Percentiles rank a stretch among this genome's conserved stretches.
Evolutionary conservation across 176 grass and related monocot genomes (phyloP).

Genomic region (Ensete ventricosum): DNA sequence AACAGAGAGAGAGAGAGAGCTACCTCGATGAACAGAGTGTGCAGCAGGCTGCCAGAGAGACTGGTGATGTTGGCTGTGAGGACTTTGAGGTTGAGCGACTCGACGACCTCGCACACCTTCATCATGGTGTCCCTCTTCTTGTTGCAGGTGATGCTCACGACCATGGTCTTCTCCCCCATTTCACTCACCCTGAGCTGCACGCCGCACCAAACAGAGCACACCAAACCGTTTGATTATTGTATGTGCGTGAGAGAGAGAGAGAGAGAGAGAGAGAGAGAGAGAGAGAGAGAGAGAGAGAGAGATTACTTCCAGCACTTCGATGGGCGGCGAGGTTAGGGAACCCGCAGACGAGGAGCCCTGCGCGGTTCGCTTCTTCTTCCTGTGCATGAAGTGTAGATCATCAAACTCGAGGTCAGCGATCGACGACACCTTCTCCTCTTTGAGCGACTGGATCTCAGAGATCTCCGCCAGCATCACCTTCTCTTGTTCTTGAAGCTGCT

Average conservation of each 20-base stretch:
- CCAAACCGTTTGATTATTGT: too few relatives aligned
- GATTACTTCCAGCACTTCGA: slow-evolving; percentile 14
- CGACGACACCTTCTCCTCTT: not conserved
- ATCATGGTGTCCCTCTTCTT: slow-evolving; percentile 19
- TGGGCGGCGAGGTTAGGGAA: not conserved
- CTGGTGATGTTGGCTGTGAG: slow-evolving; percentile 23
- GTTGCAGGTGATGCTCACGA: slow-evolving; percentile 21
- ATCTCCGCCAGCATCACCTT: slow-evolving; percentile 8
- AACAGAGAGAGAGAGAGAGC: not conserved
- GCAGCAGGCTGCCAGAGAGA: slow-evolving; percentile 5
- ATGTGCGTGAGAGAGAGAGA: not conserved
- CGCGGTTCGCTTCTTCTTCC: slow-evolving; percentile 14
- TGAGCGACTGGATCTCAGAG: not conserved
- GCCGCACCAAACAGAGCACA: not conserved
- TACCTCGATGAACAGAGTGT: slow-evolving; percentile 28
- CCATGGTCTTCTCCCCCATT: slow-evolving; percentile 9
- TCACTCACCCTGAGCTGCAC: slow-evolving; percentile 15
- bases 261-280: not conserved
- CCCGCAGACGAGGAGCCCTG: not conserved
- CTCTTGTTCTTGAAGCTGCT: slow-evolving; percentile 23
- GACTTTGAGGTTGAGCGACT: slow-evolving; percentile 21
- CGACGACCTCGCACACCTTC: slow-evolving; percentile 6
- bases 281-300: not conserved
- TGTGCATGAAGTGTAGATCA: not conserved
- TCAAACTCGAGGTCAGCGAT: not conserved